These are phyloP conservation scores for Nicotiana rustica DNA, from an alignment of 305 asterid species.

Conservation along the genomic window DNA sequence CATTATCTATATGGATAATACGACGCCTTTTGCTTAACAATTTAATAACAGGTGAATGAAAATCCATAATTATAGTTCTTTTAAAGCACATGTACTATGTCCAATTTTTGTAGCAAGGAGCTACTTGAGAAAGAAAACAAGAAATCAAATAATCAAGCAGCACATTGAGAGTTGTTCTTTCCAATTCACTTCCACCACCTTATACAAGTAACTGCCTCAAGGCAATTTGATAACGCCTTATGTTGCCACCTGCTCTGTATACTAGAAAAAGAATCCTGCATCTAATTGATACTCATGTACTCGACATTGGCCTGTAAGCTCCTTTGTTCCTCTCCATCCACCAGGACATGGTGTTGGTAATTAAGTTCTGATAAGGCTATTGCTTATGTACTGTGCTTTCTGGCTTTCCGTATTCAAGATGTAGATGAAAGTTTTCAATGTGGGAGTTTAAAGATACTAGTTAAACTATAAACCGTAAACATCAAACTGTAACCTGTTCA, in stretches of 20 bases:
- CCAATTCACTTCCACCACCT: neutral
- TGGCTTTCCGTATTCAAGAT: neutral
- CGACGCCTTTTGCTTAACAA: neutral
- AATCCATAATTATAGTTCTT: neutral
- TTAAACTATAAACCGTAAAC: neutral
- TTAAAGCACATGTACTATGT: neutral
- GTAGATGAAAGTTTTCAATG: neutral
- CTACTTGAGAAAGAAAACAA: neutral
- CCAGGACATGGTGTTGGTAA: neutral
- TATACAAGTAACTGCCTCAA: neutral
- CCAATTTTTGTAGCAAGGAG: neutral
- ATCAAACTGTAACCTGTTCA: neutral
- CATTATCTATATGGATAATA: neutral
- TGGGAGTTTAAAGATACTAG: neutral
- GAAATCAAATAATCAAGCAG: neutral
- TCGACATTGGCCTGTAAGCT: neutral
- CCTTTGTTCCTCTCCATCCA: neutral
- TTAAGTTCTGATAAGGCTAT: neutral
- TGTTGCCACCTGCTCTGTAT: neutral
- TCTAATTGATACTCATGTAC: neutral
- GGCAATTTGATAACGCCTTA: neutral
- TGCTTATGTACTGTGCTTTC: neutral
- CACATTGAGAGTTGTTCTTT: neutral
- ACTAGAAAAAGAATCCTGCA: neutral
- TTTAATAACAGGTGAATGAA: neutral